Conservation (phyloP, 768 basidiomycete species). For the Lentinula lateritia region DNA sequence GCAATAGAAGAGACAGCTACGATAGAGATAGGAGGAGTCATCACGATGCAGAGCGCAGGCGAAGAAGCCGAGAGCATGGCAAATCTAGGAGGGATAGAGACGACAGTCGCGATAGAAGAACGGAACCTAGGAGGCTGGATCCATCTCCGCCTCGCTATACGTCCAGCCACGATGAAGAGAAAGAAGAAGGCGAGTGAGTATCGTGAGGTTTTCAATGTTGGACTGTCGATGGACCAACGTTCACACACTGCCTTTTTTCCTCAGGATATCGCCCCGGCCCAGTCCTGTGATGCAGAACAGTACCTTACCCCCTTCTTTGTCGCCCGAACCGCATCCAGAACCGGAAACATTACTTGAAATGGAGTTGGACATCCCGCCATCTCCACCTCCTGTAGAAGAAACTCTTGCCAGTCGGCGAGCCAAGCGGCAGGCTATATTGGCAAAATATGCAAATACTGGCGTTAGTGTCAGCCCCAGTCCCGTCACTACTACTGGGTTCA, state of each 20-base stretch:
- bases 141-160: constrained; percentile 1
- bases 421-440: constrained; percentile 70
- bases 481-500: constrained; percentile 33
- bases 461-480: constrained; percentile 52
- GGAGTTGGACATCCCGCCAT: constrained; percentile 50
- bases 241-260: constrained; percentile 7
- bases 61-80: constrained; percentile 19
- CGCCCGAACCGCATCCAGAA: constrained; percentile 23
- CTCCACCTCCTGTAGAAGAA: constrained; percentile 55
- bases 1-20: constrained; percentile 28
- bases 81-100: constrained; percentile 28
- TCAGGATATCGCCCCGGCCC: constrained; percentile 62
- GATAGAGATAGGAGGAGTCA: constrained; percentile 28
- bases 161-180: constrained; percentile 39
- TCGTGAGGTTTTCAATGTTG: constrained; percentile 19
- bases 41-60: constrained; percentile 28
- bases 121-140: neutral
- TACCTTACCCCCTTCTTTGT: constrained; percentile 15
- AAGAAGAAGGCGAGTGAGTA: constrained; percentile 94
- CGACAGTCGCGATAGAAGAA: constrained; percentile 22
- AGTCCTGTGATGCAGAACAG: constrained; percentile 19
- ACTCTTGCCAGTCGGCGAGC: constrained; percentile 66
- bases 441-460: constrained; percentile 59
- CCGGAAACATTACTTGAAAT: constrained; percentile 30
- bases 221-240: neutral